Evolutionary conservation across 257 asterid genomes (phyloP).

Genomic region (Coffea canephora): DNA sequence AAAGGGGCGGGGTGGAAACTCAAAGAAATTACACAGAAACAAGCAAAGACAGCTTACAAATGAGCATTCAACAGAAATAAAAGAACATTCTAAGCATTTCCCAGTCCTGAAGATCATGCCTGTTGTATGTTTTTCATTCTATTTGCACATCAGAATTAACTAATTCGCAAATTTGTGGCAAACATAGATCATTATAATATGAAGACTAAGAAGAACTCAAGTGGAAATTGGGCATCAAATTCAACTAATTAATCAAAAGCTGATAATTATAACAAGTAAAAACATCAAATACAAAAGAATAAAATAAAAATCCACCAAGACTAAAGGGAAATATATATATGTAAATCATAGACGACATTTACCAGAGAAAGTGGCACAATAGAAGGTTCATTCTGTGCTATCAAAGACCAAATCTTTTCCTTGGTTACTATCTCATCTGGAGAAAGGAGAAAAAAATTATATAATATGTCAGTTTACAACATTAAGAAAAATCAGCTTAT

Average conservation of each 20-base stretch:
- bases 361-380: conserved; percentile 82
- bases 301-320: background rate
- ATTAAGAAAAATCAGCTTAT: background rate
- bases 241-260: background rate
- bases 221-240: background rate
- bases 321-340: background rate
- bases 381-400: conserved; percentile 89
- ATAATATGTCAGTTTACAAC: conserved; percentile 12
- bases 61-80: background rate
- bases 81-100: background rate
- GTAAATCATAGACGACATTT: conserved; percentile 29
- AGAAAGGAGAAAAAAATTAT: conserved; percentile 36
- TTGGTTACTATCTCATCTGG: conserved; percentile 72
- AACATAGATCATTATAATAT: background rate
- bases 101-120: background rate
- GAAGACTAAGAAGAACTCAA: background rate
- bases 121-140: background rate
- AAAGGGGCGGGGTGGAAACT: background rate
- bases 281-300: background rate
- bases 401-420: conserved; percentile 94
- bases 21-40: background rate
- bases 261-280: background rate
- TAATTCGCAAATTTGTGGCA: background rate
- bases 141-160: background rate
- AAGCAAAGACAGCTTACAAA: background rate